Evolutionary conservation across 306 rosid species (phyloP), one percentile per base, ranked within the genome.

Genomic region (Pueraria montana): DNA sequence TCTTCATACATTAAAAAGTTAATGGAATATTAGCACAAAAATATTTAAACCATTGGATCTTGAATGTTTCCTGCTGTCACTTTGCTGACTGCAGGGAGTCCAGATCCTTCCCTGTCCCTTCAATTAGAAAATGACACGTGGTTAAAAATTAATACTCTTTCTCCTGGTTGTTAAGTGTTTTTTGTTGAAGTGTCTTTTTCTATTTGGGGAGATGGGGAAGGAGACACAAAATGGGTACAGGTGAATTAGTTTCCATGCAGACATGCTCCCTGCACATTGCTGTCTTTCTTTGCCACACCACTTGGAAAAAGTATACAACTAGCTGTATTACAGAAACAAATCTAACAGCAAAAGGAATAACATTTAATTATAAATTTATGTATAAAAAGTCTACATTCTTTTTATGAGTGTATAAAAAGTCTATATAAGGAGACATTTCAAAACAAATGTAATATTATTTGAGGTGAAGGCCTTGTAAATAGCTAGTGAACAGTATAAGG

Each of bases 241-340:
- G 11, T 64, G 43, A 32, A 10, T 32, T 2, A 8, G 58, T 61
- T 58, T 49, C 71, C 48, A 26, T 56, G 49, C 74, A 34, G 12
- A 36, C 20, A 21, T 74, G 24, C 65, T 81, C 64, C 62, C 23
- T 61, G 36, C 45, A 18, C 14, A 53, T 80, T 50, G 8, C 79
- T 73, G 1, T 50, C 61, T 77, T 72, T 72, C 80, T 64, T 69
- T 65, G 68, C 78, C 61, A 49, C 59, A 72, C 73, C 61, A 58
- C 58, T 49, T 58, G 73, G 21, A 83, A 59, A 58, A n/a, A 50
- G 61, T 72, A 68, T 52, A 62, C 61, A 76, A 61, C 59, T 63
- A 62, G 80, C 50, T 66, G 40, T 12, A 65, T 59, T 20, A 72
- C 71, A 42, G 46, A 52, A 70, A 38, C 16, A n/a, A 50, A 72